These are phyloP conservation scores for Hemisphaericaspora xylanilytica DNA, from an alignment of 1,139 yeast genomes.

Conservation along the genomic window DNA sequence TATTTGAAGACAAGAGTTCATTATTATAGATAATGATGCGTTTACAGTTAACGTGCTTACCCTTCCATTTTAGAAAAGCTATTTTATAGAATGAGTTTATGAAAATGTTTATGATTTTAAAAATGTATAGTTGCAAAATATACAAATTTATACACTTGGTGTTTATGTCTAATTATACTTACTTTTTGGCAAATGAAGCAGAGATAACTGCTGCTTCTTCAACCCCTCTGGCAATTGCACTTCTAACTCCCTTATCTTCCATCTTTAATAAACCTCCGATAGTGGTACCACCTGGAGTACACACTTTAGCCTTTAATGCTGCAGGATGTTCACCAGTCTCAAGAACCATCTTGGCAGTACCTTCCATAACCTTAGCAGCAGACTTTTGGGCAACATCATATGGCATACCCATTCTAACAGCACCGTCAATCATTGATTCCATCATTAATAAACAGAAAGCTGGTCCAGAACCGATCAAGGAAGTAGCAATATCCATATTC, in stretches of 20 bases:
- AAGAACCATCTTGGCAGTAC: constrained; percentile 90
- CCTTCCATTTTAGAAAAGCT: too few relatives aligned
- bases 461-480: constrained; percentile 95
- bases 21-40: background rate
- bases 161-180: background rate
- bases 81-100: background rate
- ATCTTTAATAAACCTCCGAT: constrained; percentile 90
- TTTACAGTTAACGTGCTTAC: too few relatives aligned
- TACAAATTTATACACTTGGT: background rate
- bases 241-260: constrained; percentile 89
- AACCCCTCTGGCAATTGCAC: constrained; percentile 83
- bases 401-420: constrained; percentile 92
- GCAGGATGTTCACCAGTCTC: constrained; percentile 93
- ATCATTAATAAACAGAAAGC: constrained; percentile 88
- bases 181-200: constrained; percentile 68
- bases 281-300: constrained; percentile 98
- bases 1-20: background rate
- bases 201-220: constrained; percentile 90
- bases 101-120: background rate
- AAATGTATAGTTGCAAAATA: too few relatives aligned
- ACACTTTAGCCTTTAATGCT: constrained; percentile 78
- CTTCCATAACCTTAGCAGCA: constrained; percentile 95
- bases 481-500: constrained; percentile 95
- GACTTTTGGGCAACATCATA: constrained; percentile 77
- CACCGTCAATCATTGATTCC: constrained; percentile 94